phyloP scores from a whole-genome alignment of 2,329 filamentous ascomycete genomes.

The Penicillium corylophilum region DNA sequence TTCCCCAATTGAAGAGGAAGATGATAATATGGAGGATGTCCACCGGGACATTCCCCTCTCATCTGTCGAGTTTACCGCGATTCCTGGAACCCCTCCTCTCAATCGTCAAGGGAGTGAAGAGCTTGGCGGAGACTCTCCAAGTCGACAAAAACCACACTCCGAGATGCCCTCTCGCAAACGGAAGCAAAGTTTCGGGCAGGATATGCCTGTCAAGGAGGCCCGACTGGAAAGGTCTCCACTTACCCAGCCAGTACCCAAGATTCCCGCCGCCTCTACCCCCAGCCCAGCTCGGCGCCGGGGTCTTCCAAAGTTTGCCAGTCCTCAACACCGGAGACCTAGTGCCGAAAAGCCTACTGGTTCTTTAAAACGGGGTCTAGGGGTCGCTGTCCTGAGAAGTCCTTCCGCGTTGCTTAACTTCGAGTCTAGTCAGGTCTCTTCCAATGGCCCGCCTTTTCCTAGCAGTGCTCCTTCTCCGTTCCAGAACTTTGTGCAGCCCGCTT shows the following conservation, averaged over 20 bases:
- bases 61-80: conserved; percentile 23
- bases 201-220: background rate
- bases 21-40: background rate
- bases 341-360: background rate
- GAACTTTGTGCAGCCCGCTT: background rate
- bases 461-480: background rate
- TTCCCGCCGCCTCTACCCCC: background rate
- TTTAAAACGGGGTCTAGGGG: background rate
- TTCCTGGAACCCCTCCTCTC: background rate
- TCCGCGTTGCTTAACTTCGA: background rate
- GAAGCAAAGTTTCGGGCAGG: background rate
- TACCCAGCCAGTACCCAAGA: background rate
- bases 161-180: background rate
- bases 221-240: background rate
- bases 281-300: background rate
- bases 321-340: background rate
- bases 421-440: background rate
- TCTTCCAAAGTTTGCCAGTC: background rate
- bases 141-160: background rate
- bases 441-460: background rate
- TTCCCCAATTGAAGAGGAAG: conserved; percentile 1
- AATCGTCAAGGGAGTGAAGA: background rate
- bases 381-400: background rate
- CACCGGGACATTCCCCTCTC: conserved; percentile 25
- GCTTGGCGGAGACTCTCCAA: background rate